Conservation (phyloP, 73 alveolate species). For the Symbiodinium natans region DNA sequence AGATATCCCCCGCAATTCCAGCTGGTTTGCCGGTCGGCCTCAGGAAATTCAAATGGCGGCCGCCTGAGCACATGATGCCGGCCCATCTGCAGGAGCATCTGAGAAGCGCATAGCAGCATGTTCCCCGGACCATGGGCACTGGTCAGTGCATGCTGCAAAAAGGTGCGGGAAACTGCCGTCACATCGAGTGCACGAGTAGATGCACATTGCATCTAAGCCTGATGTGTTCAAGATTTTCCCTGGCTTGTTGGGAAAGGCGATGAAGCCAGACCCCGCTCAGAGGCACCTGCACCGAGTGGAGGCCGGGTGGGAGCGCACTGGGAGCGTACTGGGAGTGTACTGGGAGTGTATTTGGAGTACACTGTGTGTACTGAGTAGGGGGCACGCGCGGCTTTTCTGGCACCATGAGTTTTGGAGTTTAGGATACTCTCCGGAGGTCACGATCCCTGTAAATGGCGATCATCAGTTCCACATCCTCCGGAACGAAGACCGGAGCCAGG, state of each 20-base stretch:
- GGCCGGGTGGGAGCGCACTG: neutral
- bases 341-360: too few species aligned
- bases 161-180: neutral
- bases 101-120: neutral
- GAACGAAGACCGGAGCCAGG: constrained; percentile 80
- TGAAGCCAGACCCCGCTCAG: constrained; percentile 44
- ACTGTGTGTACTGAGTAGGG: too few species aligned
- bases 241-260: too few species aligned
- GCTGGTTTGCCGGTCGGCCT: neutral
- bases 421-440: neutral
- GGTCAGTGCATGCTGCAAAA: neutral
- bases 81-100: neutral
- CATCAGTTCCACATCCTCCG: constrained; percentile 72
- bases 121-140: neutral
- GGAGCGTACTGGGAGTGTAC: neutral
- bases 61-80: constrained; percentile 73
- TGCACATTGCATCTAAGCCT: too few species aligned
- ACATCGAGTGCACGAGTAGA: too few species aligned
- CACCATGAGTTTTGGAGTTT: too few species aligned
- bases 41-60: constrained; percentile 79
- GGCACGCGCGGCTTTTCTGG: too few species aligned
- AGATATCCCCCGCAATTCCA: neutral
- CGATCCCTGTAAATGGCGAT: constrained; percentile 25
- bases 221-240: too few species aligned
- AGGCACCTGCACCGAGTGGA: constrained; percentile 31